Percentiles rank a stretch among this genome's conserved stretches.
Evolutionary conservation across 225 moss, liverwort and hornwort genomes (phyloP).

Genomic region (Marchantia polymorpha): DNA sequence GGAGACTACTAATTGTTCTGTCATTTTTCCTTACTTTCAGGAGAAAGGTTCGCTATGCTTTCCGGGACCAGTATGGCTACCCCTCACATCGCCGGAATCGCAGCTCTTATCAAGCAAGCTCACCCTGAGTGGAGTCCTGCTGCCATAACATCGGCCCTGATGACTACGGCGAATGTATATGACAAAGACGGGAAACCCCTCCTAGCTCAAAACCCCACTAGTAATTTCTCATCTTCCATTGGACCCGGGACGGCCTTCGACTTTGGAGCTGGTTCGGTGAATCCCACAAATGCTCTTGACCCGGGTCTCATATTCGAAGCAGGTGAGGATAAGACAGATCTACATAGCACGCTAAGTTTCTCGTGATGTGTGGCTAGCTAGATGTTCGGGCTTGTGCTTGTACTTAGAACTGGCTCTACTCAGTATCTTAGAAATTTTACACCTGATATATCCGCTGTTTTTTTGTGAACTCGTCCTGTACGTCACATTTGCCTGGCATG

Average conservation of each 20-base stretch:
- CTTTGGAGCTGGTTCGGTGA: constrained; percentile 69
- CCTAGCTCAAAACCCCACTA: constrained; percentile 59
- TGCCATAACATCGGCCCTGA: constrained; percentile 68
- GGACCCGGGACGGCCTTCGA: constrained; percentile 76
- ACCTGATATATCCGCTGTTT: too few species aligned
- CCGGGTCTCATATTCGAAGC: constrained; percentile 77
- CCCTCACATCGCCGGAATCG: constrained; percentile 71
- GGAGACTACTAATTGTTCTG: neutral
- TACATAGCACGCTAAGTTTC: too few species aligned
- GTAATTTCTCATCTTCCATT: constrained; percentile 44
- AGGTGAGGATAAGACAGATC: constrained; percentile 32
- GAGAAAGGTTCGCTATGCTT: constrained; percentile 74
- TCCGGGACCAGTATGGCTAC: constrained; percentile 92
- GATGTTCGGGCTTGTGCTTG: too few species aligned
- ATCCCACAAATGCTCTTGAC: constrained; percentile 58
- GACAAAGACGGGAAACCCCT: constrained; percentile 54
- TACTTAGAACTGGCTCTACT: too few species aligned
- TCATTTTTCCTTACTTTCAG: constrained; percentile 27
- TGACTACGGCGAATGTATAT: constrained; percentile 55
- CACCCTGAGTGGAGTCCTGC: constrained; percentile 70
- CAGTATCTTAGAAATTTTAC: too few species aligned
- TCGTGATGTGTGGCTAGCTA: too few species aligned
- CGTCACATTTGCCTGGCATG: too few species aligned
- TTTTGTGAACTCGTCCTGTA: too few species aligned
- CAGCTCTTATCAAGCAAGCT: constrained; percentile 56